A percentile compares a stretch with the other conserved stretches of the same genome.
Conservation (phyloP, 331 rosid species). For the Malus hybrid region DNA sequence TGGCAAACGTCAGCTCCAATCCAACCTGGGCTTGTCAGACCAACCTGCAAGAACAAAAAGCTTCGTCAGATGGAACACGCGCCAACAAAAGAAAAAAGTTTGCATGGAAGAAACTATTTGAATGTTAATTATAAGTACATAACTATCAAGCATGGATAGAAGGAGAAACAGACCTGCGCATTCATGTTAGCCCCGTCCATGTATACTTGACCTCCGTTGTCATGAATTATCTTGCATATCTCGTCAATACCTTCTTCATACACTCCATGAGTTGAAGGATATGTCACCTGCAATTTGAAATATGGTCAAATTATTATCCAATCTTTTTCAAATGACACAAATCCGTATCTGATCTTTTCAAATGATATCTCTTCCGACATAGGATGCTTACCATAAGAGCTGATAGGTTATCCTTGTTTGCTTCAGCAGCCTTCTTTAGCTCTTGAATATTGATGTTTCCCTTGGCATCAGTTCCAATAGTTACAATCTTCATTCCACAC, state of each 20-base stretch:
- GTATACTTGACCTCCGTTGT: conserved; percentile 97
- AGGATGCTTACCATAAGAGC: conserved; percentile 72
- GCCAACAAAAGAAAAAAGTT: background rate
- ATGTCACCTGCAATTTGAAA: conserved; percentile 68
- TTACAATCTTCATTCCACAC: conserved; percentile 97
- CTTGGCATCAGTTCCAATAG: conserved; percentile 94
- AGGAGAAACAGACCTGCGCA: conserved; percentile 70
- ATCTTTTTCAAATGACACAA: background rate
- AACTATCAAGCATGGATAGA: background rate
- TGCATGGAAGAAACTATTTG: background rate
- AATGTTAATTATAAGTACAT: background rate
- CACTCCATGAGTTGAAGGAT: conserved; percentile 99
- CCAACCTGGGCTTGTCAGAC: conserved; percentile 97
- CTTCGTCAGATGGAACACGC: background rate
- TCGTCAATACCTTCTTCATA: conserved; percentile 99
- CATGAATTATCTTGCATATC: conserved; percentile 94
- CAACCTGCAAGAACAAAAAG: conserved; percentile 50
- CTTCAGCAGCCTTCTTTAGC: conserved; percentile 92
- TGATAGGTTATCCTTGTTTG: conserved; percentile 67
- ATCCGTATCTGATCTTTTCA: too few species aligned
- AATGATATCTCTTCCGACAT: background rate
- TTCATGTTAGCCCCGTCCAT: conserved; percentile 99
- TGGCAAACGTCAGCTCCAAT: conserved; percentile 99
- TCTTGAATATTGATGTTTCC: conserved; percentile 91
- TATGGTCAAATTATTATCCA: conserved; percentile 5